Conservation (phyloP, 768 basidiomycete genomes). For the Wakefieldia striispora region DNA sequence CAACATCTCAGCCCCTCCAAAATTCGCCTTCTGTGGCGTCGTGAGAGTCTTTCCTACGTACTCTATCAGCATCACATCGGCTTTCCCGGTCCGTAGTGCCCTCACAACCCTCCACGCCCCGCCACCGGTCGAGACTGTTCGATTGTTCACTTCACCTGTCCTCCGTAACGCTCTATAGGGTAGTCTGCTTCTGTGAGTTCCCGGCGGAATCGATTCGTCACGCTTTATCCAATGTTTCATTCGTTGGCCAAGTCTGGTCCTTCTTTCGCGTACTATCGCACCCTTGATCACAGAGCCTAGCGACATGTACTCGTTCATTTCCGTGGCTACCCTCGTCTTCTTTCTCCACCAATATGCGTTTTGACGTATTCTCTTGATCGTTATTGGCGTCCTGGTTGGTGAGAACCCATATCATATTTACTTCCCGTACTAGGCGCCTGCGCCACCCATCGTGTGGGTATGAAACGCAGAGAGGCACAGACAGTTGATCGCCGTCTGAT, state of each 20-base stretch:
- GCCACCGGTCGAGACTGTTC: neutral
- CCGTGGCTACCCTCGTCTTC: conserved; percentile 9
- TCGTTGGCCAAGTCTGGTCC: neutral
- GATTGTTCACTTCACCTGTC: no score
- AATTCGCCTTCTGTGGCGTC: conserved; percentile 1
- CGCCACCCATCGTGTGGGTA: conserved; percentile 20
- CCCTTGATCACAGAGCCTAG: conserved; percentile 16
- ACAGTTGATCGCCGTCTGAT: conserved; percentile 29
- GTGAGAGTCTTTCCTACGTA: conserved; percentile 4
- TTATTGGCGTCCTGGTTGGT: conserved; percentile 1
- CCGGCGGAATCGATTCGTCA: neutral
- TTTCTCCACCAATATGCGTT: neutral
- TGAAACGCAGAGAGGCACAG: conserved; percentile 16
- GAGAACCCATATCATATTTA: conserved; percentile 7
- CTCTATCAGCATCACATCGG: neutral
- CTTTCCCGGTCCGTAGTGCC: conserved; percentile 2
- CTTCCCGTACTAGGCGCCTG: conserved; percentile 1
- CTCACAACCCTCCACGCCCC: no score
- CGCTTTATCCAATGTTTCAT: neutral
- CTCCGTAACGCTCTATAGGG: neutral
- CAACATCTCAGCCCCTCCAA: no score
- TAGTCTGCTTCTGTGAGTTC: neutral
- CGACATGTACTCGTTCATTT: conserved; percentile 19
- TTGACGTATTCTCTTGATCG: conserved; percentile 18
- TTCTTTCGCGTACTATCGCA: conserved; percentile 11